Base-by-base conservation (phyloP, 129 eudicot species). In the Pseudognaphalium luteoalbum region DNA sequence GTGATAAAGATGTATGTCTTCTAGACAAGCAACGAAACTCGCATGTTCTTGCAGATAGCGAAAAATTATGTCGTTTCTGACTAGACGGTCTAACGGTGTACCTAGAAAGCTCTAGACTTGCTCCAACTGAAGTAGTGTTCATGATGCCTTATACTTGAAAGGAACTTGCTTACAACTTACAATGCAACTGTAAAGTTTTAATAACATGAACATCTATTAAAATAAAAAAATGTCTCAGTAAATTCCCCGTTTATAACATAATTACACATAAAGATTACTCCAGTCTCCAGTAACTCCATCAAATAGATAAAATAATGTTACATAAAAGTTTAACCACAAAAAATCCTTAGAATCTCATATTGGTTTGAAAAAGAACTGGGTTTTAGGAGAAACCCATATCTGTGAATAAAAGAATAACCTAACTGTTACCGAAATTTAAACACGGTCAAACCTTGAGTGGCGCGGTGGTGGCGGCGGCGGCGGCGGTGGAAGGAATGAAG, bases 41-140 rank as follows among this genome's bases (percentile, higher is more conserved):
- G 74, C 62, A 68, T 57, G 71, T 66, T 33, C 22, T 71, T 63
- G 73, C 59, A 63, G 44, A 44, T 47, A 35, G 22, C 4, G 64
- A 63, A 30, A 50, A 78, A 35, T 12, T 51, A 29, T 34, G 17
- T 20, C 64, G 52, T 57, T 69, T 64, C 64, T 57, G 74, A 44
- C 70, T 76, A 67, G 78, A 34, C n/a, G 75, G 32, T 63, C 30
- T 52, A 37, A 70, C 2, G 6, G 84, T 28, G 52, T 81, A 80
- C 20, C 44, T 77, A 17, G 87, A 80, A 37, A 78, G 28, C 75
- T 84, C 94, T 76, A 77, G 65, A 71, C 68, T 83, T 66, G 85
- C 73, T 86, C 85, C 83, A 70, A 70, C 41, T 11, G 84, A 68
- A 66, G 85, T 47, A 6, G 75, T 72, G 76, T 64, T 79, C 91